Conservation (phyloP, 148 eudicot genomes). For the Rhododendron vialii region DNA sequence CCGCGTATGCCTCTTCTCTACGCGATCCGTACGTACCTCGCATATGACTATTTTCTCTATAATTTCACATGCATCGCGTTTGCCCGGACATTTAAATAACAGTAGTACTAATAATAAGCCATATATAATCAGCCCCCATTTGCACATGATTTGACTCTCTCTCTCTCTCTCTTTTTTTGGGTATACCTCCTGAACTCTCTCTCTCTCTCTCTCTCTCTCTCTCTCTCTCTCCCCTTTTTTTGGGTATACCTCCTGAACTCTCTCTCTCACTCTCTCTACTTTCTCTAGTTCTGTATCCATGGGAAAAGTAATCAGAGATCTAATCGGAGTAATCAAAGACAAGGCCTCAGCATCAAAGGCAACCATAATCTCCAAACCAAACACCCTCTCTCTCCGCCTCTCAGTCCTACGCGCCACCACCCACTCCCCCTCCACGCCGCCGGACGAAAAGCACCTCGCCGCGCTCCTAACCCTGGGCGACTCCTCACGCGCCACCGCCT, state of each 20-base stretch:
- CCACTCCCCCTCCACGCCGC: conserved; percentile 48
- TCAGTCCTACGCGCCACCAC: conserved; percentile 66
- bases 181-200: not conserved
- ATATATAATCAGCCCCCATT: no score
- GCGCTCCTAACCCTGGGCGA: conserved; percentile 56
- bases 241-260: no score
- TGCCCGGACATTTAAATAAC: no score
- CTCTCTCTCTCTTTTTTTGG: no score
- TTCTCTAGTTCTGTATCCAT: no score
- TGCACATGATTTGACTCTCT: not conserved
- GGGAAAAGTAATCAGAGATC: not conserved
- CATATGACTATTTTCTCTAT: no score
- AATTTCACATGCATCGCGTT: not conserved
- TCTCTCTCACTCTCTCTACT: no score
- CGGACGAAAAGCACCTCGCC: conserved; percentile 44
- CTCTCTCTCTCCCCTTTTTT: not conserved
- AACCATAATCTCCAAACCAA: conserved; percentile 20
- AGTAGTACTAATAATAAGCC: no score
- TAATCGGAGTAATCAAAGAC: not conserved
- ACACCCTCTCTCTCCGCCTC: conserved; percentile 39
- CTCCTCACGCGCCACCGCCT: conserved; percentile 37
- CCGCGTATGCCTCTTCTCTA: no score
- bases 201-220: not conserved
- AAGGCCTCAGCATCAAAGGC: not conserved
- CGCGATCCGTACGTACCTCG: no score